phyloP scores from a whole-genome alignment of 768 basidiomycete species.

The Lactarius pseudohatsudake region DNA sequence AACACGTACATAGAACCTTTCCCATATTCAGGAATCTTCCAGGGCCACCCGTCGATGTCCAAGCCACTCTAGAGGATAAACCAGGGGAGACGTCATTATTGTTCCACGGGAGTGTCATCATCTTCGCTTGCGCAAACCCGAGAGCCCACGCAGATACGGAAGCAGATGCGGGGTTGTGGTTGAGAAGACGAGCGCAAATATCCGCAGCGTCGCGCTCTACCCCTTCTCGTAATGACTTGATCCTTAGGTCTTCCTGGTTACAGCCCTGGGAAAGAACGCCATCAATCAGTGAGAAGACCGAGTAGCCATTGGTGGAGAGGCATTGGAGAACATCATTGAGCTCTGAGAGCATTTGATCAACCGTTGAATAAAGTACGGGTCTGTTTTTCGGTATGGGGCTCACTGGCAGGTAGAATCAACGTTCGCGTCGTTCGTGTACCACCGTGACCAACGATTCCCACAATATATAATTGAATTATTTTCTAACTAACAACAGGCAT shows the following conservation, averaged over 20 bases:
- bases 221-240: neutral
- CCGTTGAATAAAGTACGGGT: too few species aligned
- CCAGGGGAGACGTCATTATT: neutral
- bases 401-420: too few species aligned
- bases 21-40: neutral
- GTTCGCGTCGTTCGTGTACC: too few species aligned
- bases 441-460: too few species aligned
- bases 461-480: too few species aligned
- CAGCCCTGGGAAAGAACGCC: neutral
- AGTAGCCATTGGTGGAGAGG: neutral
- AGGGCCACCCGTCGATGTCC: neutral
- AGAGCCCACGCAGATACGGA: neutral
- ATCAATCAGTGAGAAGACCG: neutral
- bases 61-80: neutral
- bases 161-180: neutral
- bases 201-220: neutral
- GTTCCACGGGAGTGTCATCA: neutral
- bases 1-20: neutral
- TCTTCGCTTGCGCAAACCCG: neutral
- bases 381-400: too few species aligned
- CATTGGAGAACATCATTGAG: neutral
- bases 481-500: too few species aligned
- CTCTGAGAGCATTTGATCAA: neutral
- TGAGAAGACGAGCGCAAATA: neutral
- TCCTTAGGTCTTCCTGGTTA: neutral